Percentiles rank a stretch among this genome's conserved stretches.
These are phyloP conservation scores for Sinapis alba DNA, from an alignment of 441 rosid genomes.

Conservation along the genomic window DNA sequence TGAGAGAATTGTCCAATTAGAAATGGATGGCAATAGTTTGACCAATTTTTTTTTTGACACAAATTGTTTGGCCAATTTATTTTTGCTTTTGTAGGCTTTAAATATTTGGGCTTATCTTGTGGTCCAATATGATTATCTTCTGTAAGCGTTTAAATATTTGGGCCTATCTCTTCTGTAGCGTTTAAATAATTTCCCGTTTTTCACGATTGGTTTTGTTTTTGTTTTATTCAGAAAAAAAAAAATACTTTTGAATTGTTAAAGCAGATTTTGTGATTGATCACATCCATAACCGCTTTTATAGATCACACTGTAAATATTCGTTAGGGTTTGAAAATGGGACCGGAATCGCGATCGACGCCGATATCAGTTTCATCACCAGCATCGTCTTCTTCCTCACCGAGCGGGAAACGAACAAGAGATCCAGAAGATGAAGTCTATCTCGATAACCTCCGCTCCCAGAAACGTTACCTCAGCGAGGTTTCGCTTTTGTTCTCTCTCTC, in stretches of 20 bases:
- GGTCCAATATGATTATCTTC: neutral
- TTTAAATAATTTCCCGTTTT: neutral
- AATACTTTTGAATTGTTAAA: neutral
- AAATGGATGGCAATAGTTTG: too few relatives aligned
- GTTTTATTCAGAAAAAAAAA: neutral
- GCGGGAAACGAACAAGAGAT: slow-evolving; percentile 82
- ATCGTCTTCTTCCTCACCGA: slow-evolving; percentile 54
- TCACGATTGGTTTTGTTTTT: neutral
- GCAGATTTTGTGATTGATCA: neutral
- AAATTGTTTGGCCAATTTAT: neutral
- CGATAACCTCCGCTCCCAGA: slow-evolving; percentile 90
- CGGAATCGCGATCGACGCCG: slow-evolving; percentile 52
- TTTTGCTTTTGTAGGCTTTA: too few relatives aligned
- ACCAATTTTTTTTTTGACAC: too few relatives aligned
- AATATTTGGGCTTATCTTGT: neutral
- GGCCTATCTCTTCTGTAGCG: neutral
- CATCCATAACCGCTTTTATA: neutral
- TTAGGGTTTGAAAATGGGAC: slow-evolving; percentile 46
- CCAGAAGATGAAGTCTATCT: slow-evolving; percentile 88
- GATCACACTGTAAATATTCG: neutral
- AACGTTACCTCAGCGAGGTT: slow-evolving; percentile 96
- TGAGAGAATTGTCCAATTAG: too few relatives aligned
- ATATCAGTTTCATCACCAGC: slow-evolving; percentile 30
- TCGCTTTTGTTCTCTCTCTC: neutral
- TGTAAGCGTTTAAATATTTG: neutral